Evolutionary conservation across 176 grass and related monocot genomes (phyloP), one percentile per base, ranked within the genome.

Genomic region (Rhipidocladum racemiflorum): DNA sequence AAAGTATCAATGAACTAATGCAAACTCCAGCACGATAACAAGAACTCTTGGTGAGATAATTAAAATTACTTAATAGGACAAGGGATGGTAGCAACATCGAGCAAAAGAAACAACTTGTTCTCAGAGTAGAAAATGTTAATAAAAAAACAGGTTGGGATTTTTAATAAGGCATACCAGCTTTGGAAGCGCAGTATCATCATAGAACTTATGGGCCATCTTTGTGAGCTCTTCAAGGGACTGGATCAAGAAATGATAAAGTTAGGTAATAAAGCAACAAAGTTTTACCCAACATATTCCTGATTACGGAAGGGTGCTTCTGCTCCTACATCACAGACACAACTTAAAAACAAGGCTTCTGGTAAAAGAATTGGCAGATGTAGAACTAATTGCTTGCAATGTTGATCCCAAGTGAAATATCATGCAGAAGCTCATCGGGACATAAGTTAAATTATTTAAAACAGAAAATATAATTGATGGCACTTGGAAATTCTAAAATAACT

Each of bases 151-250:
- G 6, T 40, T 28, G 10, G 30, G 25, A 56, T 24, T 76, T 77
- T 66, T 55, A 36, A 65, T 42, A 27, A 77, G 78, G 14, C 56
- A 81, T 96, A 99, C 97, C 91, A 99, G 91, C 74, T 93, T 99
- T 70, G 97, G 93, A 86, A 99, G 97, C 35, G 93, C 97, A 32
- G 90, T 87, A 50, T 99, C 93, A 92, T 93, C 89, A 85, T 93
- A 95, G 70, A 88, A 99, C 81, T 83, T 87, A 65, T 95, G 89
- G 55, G 90, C 93, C 97, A 99, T 96, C 84, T 89, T 74, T 67
- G 86, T 85, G 57, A 99, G 90, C 77, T 99, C 93, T 56, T 96
- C 93, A 60, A 89, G 83, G 69, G 97, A 90, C 93, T 96, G 78
- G 53, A 86, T 87, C 55, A 85, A 74, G 59, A 83, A 79, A 86